These are phyloP conservation scores for Trichoderma asperellum DNA, from an alignment of 2,329 filamentous ascomycete species.

Conservation along the genomic window DNA sequence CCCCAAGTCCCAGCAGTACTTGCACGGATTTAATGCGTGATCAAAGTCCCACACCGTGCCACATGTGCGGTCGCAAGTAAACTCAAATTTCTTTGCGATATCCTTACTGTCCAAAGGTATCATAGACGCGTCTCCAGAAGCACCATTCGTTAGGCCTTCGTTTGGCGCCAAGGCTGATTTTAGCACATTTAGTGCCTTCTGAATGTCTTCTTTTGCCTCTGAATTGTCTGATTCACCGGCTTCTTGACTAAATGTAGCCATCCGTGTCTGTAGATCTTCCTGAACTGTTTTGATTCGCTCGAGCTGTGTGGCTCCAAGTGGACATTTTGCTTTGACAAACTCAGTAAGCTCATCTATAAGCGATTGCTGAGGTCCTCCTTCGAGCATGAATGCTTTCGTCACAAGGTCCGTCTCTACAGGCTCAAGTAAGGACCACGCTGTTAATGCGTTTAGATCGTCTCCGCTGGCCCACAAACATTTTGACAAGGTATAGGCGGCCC, in stretches of 20 bases:
- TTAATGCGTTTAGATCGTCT: conserved; percentile 1
- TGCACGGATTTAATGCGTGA: background rate
- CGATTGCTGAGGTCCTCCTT: background rate
- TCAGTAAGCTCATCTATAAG: background rate
- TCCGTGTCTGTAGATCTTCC: background rate
- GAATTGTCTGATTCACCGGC: background rate
- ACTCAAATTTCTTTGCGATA: background rate
- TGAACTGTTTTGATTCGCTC: background rate
- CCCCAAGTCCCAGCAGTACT: background rate
- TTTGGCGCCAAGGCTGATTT: background rate
- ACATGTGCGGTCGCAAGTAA: background rate
- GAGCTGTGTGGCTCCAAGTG: background rate
- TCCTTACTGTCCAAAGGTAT: background rate
- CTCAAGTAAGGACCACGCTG: conserved; percentile 1
- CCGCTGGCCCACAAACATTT: background rate
- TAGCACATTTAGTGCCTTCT: background rate
- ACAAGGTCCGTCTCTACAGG: background rate
- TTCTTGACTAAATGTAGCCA: background rate
- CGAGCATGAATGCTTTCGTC: background rate
- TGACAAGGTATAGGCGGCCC: background rate
- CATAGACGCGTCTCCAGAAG: background rate
- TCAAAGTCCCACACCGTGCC: background rate
- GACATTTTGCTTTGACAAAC: background rate
- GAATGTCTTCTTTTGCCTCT: background rate
- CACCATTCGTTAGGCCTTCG: background rate